These are phyloP conservation scores for Aegilops umbellulata DNA, from an alignment of 176 grass and related monocot genomes.

Conservation along the genomic window DNA sequence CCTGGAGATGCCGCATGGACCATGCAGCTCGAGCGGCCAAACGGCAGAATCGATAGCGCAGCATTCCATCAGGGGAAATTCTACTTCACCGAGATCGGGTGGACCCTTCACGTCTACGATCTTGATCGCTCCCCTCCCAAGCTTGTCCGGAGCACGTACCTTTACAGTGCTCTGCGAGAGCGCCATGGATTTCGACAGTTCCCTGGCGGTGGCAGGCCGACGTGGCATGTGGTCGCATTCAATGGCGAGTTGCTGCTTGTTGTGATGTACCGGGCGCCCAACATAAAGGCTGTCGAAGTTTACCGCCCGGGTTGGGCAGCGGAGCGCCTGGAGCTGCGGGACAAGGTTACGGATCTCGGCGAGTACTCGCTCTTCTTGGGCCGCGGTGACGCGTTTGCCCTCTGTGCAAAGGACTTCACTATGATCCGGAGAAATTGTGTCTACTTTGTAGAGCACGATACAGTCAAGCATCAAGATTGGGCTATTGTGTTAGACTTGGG, in stretches of 20 bases:
- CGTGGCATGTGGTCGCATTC: not conserved
- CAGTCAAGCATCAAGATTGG: not conserved
- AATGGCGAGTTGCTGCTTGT: not conserved
- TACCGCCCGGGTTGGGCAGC: not conserved
- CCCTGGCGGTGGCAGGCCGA: too few species aligned
- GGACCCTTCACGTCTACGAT: too few species aligned
- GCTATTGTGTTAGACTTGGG: not conserved
- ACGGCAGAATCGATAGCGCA: not conserved
- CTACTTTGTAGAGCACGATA: not conserved
- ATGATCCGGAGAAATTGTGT: not conserved
- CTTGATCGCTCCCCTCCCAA: too few species aligned
- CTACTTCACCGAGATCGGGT: too few species aligned
- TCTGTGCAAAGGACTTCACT: not conserved
- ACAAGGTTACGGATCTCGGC: slow-evolving; percentile 10
- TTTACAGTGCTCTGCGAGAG: too few species aligned
- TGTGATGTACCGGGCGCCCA: not conserved
- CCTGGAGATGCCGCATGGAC: not conserved
- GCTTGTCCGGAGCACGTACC: too few species aligned
- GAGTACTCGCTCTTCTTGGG: not conserved
- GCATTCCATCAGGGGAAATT: not conserved
- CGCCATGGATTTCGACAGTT: too few species aligned
- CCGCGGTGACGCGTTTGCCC: not conserved
- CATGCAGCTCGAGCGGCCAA: not conserved
- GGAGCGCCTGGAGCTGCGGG: not conserved
- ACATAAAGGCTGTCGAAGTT: not conserved